A percentile compares a stretch with the other conserved stretches of the same genome.
Evolutionary conservation across 371 early-diverging fungal species (phyloP).

Genomic region (Mucor saturninus): DNA sequence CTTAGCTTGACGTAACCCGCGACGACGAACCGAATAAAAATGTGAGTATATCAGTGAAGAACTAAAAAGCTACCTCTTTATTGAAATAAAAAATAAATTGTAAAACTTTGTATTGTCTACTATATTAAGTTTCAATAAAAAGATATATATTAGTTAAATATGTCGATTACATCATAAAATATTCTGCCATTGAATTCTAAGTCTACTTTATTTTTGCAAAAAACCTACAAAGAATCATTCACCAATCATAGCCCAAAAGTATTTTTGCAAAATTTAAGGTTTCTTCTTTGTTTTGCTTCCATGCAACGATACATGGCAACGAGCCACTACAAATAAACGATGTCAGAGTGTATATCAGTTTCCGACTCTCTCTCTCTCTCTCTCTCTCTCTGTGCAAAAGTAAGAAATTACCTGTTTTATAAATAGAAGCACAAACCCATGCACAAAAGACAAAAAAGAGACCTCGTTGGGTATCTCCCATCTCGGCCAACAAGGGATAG

Average conservation of each 20-base stretch:
- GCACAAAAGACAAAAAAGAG: constrained; percentile 25
- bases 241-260: no score
- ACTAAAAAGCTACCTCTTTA: not conserved
- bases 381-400: not conserved
- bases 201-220: no score
- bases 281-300: no score
- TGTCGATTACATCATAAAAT: no score
- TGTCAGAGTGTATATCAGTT: not conserved
- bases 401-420: constrained; percentile 28
- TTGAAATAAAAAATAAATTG: constrained; percentile 6
- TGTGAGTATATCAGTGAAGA: constrained; percentile 8
- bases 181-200: no score
- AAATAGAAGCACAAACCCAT: constrained; percentile 23
- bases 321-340: not conserved
- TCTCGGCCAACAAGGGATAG: constrained; percentile 26
- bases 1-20: constrained; percentile 9
- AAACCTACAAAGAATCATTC: no score
- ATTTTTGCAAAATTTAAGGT: no score
- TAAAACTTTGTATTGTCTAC: no score
- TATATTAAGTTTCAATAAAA: no score
- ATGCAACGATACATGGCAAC: no score
- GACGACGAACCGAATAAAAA: constrained; percentile 20
- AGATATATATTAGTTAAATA: no score
- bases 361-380: not conserved
- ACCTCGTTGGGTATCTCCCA: constrained; percentile 19